Evolutionary conservation across 768 basidiomycete species (phyloP), one percentile per base, ranked within the genome.

Genomic region (Termitomyces sp.): DNA sequence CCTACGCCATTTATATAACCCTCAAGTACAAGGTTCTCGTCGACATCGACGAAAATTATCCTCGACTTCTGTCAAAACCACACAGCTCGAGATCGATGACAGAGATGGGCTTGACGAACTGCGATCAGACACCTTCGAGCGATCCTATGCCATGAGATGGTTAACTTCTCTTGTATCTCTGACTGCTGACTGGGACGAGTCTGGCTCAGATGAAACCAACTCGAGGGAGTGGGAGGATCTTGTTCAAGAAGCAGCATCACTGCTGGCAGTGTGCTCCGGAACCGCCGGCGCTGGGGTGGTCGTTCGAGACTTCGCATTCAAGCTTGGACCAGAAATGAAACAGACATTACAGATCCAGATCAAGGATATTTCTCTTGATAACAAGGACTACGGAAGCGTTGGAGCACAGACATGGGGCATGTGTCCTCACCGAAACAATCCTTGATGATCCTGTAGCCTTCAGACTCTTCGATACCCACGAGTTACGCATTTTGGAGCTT

Each of bases 361-460:
- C 49, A 84, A 76, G 32, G 93, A 94, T 68, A 79, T 85, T 2
- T 83, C 89, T 2, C 71, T 93, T 43, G 81, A 86, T 50, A 86
- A 89, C 55, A 72, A 78, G n/a, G 87, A 91, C 62, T 87, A 84
- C 61, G 72, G 76, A 13, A 88, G 85, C 55, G 84, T 93, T 18
- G 93, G 93, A 1, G 86, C 91, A 27, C 93, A 94, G 72, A 95
- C 92, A 0, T 95, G 93, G 93, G 92, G 91, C 91, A 3, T 92
- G 88, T 62, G 82, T 95, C 7, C 77, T 95, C 55, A 83, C 91
- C 0, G 88, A 91, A 67, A 80, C 85, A 72, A 82, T 94, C 40
- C 81, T 81, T 3, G 78, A 85, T 30, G 67, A 76, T 32, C 88
- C 91, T 0, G 66, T 62, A 3, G 61, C 61, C 27, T 91, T 88